Conservation (phyloP, 306 rosid genomes). For the Ziziphus jujuba region DNA sequence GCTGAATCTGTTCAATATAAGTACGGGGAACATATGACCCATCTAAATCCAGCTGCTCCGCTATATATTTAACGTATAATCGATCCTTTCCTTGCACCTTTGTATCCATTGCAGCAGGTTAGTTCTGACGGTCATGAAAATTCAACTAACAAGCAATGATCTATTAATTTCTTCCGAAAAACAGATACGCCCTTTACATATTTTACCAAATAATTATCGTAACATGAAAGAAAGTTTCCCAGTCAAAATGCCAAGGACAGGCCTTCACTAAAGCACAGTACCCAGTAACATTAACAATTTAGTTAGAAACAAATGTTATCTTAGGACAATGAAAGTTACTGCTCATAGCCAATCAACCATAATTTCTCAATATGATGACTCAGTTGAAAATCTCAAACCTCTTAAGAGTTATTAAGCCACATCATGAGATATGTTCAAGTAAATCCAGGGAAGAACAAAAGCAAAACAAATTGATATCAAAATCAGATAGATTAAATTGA, state of each 20-base stretch:
- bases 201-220: background rate
- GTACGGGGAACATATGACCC: conserved; percentile 94
- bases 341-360: background rate
- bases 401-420: background rate
- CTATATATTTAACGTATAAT: conserved; percentile 56
- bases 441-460: background rate
- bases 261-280: background rate
- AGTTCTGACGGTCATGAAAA: conserved; percentile 11
- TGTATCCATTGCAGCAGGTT: conserved; percentile 33
- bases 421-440: background rate
- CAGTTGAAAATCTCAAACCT: background rate
- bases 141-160: background rate
- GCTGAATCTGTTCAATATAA: conserved; percentile 97
- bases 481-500: background rate
- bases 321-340: background rate
- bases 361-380: background rate
- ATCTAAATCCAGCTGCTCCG: conserved; percentile 77
- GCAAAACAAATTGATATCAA: background rate
- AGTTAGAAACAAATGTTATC: background rate
- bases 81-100: conserved; percentile 99
- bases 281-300: background rate
- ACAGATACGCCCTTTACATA: background rate
- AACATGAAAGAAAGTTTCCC: background rate
- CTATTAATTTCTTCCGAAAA: background rate
- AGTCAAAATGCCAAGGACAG: background rate